Evolutionary conservation across 768 basidiomycete species (phyloP).

Genomic region (Termitomyces sp.): DNA sequence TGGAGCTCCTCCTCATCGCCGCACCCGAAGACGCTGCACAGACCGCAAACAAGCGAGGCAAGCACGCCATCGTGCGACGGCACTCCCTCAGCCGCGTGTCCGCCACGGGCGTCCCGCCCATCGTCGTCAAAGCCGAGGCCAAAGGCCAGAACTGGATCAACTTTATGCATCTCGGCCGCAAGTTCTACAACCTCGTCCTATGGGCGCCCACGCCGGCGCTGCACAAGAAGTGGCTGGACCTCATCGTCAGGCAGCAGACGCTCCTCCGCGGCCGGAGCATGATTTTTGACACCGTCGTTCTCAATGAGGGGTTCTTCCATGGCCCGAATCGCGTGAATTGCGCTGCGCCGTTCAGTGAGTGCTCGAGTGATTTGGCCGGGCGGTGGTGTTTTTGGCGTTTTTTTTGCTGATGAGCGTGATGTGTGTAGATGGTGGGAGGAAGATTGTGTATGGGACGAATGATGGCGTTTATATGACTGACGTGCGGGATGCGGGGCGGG

Average conservation of each 20-base stretch:
- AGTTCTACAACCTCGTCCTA: conserved; percentile 85
- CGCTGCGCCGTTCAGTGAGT: conserved; percentile 83
- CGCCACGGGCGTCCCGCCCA: conserved; percentile 38
- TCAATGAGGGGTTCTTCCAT: conserved; percentile 87
- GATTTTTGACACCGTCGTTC: conserved; percentile 78
- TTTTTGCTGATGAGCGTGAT: too few species aligned
- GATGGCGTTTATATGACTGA: conserved; percentile 96
- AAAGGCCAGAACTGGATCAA: conserved; percentile 91
- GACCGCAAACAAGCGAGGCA: conserved; percentile 30
- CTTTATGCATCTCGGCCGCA: conserved; percentile 89
- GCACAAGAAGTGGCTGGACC: conserved; percentile 93
- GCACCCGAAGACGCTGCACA: conserved; percentile 60
- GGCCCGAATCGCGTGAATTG: conserved; percentile 88
- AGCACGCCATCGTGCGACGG: conserved; percentile 41
- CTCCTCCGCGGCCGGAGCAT: conserved; percentile 74
- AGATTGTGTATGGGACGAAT: conserved; percentile 94
- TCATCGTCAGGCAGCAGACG: conserved; percentile 87
- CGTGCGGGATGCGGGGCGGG: conserved; percentile 65
- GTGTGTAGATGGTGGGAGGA: conserved; percentile 64
- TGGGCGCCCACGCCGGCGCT: conserved; percentile 84
- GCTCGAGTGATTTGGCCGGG: too few species aligned
- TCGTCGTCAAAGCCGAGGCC: conserved; percentile 49
- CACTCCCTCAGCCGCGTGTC: conserved; percentile 33
- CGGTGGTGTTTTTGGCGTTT: too few species aligned
- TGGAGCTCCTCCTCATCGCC: conserved; percentile 83